These are phyloP conservation scores for Liriodendron chinense DNA, from an alignment of 164 flowering plant species.

Conservation along the genomic window DNA sequence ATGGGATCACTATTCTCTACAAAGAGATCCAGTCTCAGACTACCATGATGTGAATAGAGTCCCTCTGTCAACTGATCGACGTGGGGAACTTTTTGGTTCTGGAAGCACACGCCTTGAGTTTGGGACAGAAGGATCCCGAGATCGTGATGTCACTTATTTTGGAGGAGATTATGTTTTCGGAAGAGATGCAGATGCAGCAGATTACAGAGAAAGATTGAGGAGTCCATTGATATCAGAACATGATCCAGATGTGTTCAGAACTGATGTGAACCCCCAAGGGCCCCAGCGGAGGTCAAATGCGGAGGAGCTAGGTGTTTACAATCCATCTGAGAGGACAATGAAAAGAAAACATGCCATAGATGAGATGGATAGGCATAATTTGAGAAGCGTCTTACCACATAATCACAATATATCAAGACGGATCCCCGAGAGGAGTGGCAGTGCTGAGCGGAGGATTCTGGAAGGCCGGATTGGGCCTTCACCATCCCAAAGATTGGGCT, in stretches of 20 bases:
- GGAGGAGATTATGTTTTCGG: conserved; percentile 25
- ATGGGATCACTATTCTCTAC: conserved; percentile 25
- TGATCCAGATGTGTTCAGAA: conserved; percentile 16
- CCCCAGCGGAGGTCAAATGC: conserved; percentile 14
- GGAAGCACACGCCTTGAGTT: conserved; percentile 19
- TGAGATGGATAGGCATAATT: conserved; percentile 17
- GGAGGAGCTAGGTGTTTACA: conserved; percentile 19
- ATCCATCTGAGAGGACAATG: conserved; percentile 17
- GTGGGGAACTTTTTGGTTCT: conserved; percentile 23
- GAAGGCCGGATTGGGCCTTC: conserved; percentile 13
- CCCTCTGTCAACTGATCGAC: conserved; percentile 12
- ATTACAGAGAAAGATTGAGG: conserved; percentile 19
- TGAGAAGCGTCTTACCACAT: conserved; percentile 15
- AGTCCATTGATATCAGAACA: conserved; percentile 13
- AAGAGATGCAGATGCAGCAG: conserved; percentile 21
- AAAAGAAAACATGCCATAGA: conserved; percentile 21
- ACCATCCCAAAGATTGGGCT: conserved; percentile 15
- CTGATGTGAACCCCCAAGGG: conserved; percentile 14
- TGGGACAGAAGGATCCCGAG: conserved; percentile 15
- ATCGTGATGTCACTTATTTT: conserved; percentile 10
- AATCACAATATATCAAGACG: conserved; percentile 16
- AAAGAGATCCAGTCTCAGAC: conserved; percentile 13
- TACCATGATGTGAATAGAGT: conserved; percentile 15
- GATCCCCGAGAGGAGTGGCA: conserved; percentile 10
- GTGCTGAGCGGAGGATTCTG: conserved; percentile 17